Percentiles rank a stretch among this genome's conserved stretches.
phyloP scores from a whole-genome alignment of 2,329 filamentous ascomycete genomes.

The Trichoderma oligosporum region DNA sequence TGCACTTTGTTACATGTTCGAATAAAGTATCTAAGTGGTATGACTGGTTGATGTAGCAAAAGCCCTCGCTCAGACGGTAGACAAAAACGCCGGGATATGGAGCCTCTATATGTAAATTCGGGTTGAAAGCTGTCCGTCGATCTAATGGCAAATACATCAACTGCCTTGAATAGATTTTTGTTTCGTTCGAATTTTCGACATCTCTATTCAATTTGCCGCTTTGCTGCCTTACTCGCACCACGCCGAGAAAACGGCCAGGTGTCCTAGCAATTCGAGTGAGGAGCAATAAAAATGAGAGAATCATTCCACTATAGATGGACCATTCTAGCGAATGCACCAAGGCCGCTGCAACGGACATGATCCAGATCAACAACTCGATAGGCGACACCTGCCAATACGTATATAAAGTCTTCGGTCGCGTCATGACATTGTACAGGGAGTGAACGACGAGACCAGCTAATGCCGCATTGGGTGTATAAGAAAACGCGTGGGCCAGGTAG shows the following conservation, averaged over 20 bases:
- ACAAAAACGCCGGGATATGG: conserved; percentile 50
- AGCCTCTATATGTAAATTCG: conserved; percentile 38
- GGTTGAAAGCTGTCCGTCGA: conserved; percentile 44
- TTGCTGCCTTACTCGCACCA: conserved; percentile 28
- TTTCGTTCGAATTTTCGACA: background rate
- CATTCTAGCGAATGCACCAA: conserved; percentile 49
- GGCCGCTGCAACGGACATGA: conserved; percentile 62
- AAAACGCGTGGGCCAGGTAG: conserved; percentile 72
- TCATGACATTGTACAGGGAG: conserved; percentile 73
- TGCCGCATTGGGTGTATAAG: conserved; percentile 70
- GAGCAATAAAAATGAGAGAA: conserved; percentile 40
- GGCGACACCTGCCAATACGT: conserved; percentile 76
- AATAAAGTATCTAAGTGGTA: conserved; percentile 44
- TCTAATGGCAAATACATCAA: conserved; percentile 42
- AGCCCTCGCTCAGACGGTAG: conserved; percentile 50
- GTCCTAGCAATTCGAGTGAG: conserved; percentile 46
- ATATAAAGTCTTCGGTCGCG: conserved; percentile 68
- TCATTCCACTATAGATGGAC: conserved; percentile 48
- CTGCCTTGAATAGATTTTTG: background rate
- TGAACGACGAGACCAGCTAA: conserved; percentile 78
- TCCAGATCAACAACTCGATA: conserved; percentile 70
- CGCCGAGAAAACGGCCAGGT: conserved; percentile 46
- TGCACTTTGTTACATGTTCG: conserved; percentile 39
- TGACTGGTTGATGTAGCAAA: conserved; percentile 51
- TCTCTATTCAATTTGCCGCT: background rate